These are phyloP conservation scores for Pichia kudriavzevii DNA, from an alignment of 1,139 yeast genomes.

Conservation along the genomic window DNA sequence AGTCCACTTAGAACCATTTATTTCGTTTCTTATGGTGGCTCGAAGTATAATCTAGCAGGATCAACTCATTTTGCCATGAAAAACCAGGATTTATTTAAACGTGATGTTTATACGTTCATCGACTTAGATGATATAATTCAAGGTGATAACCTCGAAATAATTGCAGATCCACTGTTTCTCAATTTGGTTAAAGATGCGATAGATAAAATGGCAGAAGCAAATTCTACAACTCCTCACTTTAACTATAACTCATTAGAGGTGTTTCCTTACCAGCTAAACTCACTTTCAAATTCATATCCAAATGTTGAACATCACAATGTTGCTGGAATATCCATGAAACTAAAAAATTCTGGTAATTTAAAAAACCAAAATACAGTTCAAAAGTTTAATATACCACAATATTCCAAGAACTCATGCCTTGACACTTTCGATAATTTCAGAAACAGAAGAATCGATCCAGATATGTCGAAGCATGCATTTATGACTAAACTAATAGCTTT, in stretches of 20 bases:
- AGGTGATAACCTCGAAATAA: conserved; percentile 51
- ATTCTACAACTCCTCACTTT: conserved; percentile 29
- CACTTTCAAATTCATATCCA: conserved; percentile 60
- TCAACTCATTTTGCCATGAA: conserved; percentile 71
- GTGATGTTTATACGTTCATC: conserved; percentile 64
- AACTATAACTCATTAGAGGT: conserved; percentile 16
- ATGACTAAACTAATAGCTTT: conserved; percentile 52
- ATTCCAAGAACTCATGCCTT: conserved; percentile 53
- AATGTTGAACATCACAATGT: conserved; percentile 57
- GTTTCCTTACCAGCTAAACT: conserved; percentile 22
- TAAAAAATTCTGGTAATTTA: conserved; percentile 21
- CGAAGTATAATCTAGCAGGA: conserved; percentile 79
- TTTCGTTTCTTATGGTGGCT: conserved; percentile 82
- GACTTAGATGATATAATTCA: conserved; percentile 72
- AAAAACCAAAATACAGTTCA: not conserved
- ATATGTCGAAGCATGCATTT: conserved; percentile 49
- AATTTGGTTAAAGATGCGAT: conserved; percentile 37
- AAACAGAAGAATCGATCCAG: conserved; percentile 41
- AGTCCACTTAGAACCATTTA: conserved; percentile 74
- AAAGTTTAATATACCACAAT: conserved; percentile 26
- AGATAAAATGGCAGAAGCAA: conserved; percentile 32
- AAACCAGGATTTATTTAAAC: conserved; percentile 42
- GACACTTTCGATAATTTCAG: conserved; percentile 60
- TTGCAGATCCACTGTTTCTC: conserved; percentile 62
- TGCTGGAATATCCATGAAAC: conserved; percentile 59